phyloP scores from a whole-genome alignment of 495 filamentous ascomycete genomes.

The Neohortaea acidophila region DNA sequence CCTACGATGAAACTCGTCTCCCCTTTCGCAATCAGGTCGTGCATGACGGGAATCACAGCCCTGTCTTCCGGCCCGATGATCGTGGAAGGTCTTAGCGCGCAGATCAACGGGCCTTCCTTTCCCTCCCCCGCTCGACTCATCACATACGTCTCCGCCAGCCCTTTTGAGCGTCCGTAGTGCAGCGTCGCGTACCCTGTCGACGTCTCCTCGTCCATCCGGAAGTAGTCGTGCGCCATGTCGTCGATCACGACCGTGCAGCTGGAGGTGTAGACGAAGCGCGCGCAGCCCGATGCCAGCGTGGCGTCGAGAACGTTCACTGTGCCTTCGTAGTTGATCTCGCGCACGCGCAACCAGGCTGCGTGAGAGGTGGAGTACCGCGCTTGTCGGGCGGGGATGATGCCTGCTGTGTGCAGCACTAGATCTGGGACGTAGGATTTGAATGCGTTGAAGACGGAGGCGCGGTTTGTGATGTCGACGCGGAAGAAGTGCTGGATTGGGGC shows the following conservation, averaged over 20 bases:
- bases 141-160: conserved; percentile 42
- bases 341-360: conserved; percentile 17
- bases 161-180: conserved; percentile 48
- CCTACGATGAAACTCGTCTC: conserved; percentile 46
- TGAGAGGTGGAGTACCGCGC: conserved; percentile 19
- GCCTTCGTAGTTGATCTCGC: conserved; percentile 32
- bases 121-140: conserved; percentile 33
- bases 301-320: conserved; percentile 30
- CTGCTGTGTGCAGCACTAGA: conserved; percentile 26
- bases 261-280: conserved; percentile 34
- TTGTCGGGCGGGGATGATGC: conserved; percentile 18
- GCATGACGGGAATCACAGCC: conserved; percentile 37
- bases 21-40: conserved; percentile 39
- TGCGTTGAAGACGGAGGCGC: conserved; percentile 14
- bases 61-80: conserved; percentile 44
- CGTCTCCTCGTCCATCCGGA: conserved; percentile 40
- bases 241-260: conserved; percentile 42
- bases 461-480: conserved; percentile 19
- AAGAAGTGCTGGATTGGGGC: conserved; percentile 17
- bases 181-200: conserved; percentile 34
- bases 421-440: conserved; percentile 19
- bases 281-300: conserved; percentile 22
- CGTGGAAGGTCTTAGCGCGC: conserved; percentile 41
- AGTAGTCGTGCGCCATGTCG: conserved; percentile 36
- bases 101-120: conserved; percentile 31